Conservation (phyloP, 306 rosid species). For the Parietaria judaica region DNA sequence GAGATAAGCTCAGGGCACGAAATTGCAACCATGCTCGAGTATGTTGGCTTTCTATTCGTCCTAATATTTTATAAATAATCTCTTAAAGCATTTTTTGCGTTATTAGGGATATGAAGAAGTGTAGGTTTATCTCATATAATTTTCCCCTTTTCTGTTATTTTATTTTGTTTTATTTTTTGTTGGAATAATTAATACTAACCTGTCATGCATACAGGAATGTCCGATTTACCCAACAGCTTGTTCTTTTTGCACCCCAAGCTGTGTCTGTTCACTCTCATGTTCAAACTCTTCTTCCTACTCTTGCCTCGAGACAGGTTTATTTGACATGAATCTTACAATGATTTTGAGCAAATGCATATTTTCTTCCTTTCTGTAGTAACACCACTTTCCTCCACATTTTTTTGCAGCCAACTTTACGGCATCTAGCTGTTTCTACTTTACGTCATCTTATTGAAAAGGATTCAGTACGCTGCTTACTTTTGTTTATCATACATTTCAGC, state of each 20-base stretch:
- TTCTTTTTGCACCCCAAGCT: constrained; percentile 95
- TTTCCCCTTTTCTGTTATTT: constrained; percentile 2
- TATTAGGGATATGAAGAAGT: background rate
- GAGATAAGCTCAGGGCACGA: constrained; percentile 93
- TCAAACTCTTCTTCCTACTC: constrained; percentile 44
- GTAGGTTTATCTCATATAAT: background rate
- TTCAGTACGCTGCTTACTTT: constrained; percentile 47
- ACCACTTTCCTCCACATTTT: constrained; percentile 1
- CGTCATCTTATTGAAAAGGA: constrained; percentile 96
- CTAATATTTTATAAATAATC: constrained; percentile 1
- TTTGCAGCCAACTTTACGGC: constrained; percentile 86
- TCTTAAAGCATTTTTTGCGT: constrained; percentile 11
- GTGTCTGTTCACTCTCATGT: constrained; percentile 77
- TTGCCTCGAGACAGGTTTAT: constrained; percentile 66
- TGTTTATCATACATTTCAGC: constrained; percentile 9
- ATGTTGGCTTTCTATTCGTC: constrained; percentile 20
- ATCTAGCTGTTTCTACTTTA: constrained; percentile 86
- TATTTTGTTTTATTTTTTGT: background rate
- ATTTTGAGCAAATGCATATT: constrained; percentile 9
- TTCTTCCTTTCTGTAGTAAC: constrained; percentile 9
- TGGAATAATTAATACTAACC: background rate
- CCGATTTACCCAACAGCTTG: constrained; percentile 96
- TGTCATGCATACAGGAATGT: constrained; percentile 59
- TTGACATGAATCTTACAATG: constrained; percentile 6
- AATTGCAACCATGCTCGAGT: constrained; percentile 93